Conservation (phyloP, 805 yeast genomes). For the Starmerella cellae region DNA sequence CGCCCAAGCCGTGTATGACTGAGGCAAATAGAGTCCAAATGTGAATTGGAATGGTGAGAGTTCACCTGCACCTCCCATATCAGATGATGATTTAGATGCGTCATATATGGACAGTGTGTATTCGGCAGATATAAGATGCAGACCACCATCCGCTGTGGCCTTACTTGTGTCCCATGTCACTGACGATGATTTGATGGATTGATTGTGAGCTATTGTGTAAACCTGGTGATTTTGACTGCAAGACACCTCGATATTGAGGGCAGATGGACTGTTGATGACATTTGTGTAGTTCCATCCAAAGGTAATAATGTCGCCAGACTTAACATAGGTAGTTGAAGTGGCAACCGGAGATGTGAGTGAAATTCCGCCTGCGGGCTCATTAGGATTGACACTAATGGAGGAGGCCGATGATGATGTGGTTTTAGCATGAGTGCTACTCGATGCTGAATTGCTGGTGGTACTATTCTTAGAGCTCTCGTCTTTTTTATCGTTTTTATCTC, state of each 20-base stretch:
- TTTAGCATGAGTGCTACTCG: not conserved
- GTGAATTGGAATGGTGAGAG: constrained; percentile 24
- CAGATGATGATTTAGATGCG: constrained; percentile 22
- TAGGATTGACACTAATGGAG: constrained; percentile 23
- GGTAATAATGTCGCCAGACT: constrained; percentile 30
- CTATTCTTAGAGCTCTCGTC: not conserved
- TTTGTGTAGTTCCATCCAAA: constrained; percentile 32
- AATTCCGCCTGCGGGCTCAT: constrained; percentile 29
- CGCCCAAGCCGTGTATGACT: constrained; percentile 28
- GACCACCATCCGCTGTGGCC: constrained; percentile 19
- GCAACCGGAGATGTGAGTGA: constrained; percentile 27
- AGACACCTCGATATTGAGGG: constrained; percentile 29
- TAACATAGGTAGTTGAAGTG: constrained; percentile 28
- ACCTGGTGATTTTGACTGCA: constrained; percentile 29
- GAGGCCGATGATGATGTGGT: constrained; percentile 7
- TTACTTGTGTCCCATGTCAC: constrained; percentile 30
- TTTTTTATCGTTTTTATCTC: not conserved
- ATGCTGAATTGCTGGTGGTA: not conserved
- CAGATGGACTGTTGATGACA: constrained; percentile 27
- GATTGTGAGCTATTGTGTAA: constrained; percentile 29
- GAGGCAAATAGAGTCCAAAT: constrained; percentile 31
- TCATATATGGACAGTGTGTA: constrained; percentile 30
- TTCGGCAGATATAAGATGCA: constrained; percentile 26
- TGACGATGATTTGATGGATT: constrained; percentile 22
- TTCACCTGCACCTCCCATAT: constrained; percentile 27